Evolutionary conservation across 495 filamentous ascomycete species (phyloP), one percentile per base, ranked within the genome.

Genomic region (Tuber brumale): DNA sequence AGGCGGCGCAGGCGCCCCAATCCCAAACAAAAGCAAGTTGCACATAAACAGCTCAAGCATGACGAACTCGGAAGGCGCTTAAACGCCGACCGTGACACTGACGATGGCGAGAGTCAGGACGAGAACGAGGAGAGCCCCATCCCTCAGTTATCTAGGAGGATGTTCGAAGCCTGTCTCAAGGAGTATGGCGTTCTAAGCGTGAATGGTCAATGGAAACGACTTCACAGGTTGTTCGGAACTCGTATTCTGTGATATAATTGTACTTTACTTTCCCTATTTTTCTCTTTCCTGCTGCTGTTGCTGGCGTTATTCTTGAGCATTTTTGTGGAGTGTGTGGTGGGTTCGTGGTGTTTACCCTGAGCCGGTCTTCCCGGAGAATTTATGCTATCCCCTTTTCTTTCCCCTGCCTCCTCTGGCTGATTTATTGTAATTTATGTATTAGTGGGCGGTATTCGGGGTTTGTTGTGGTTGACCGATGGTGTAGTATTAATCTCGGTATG

Each of bases 171-270:
- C 69, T 84, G 82, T 70, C 35, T 90, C 39, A 86, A 87, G 74
- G 88, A 90, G 74, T 89, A 89, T 75, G 88, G 88, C 1, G 83
- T 89, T 48, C 77, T 37, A 21, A 85, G 43, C 45, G 70, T 44
- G 5, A 61, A 70, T 23, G 76, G 72, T 45, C 48, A 85, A 10
- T 88, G 87, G 87, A 86, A 88, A 78, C 85, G 85, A 76, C 83
- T 85, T 48, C 88, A 87, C 76, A 85, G 82, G 43, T 80, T 90
- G 75, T 88, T 86, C 76, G 84, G 84, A 42, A 88, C 87, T 8
- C 83, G 83, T 35, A 88, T 89, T 73, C 31, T 72, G 70, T 79
- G 14, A 66, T 35, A 27, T 35, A 31, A 66, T 18, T 1, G 10
- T 35, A 27, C 3, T 35, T 66, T 66, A 18, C 57, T 35, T 35